Evolutionary conservation across 371 early-diverging fungal species (phyloP), one percentile per base, ranked within the genome.

Genomic region (Saksenaea vasiformis): DNA sequence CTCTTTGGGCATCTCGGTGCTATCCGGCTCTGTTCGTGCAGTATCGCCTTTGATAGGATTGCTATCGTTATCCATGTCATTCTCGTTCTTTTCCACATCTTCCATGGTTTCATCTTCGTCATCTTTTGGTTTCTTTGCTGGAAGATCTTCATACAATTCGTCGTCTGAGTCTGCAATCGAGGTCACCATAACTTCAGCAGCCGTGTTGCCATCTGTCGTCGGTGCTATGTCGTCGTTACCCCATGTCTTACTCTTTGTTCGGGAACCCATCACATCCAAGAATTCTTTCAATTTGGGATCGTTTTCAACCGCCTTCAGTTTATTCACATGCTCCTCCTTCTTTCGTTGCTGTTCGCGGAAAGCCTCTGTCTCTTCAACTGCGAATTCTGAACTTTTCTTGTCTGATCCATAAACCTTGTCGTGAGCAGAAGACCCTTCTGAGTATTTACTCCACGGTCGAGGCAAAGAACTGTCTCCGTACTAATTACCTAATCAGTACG

Each of bases 401-500:
- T 28, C 47, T 35, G 68, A 53, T 66, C 43, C 69, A 62, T 17
- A 63, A 62, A 22, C 71, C 75, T 53, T 70, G 43, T 79, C 73
- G 66, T 84, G 69, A 27, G 90, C 91, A 7, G 95, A 85, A 24
- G 91, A 87, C 14, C 94, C 95, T 60, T 84, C 75, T 15, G 94
- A 85, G 72, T 95, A 85, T 64, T 87, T 83, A 70, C 92, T 91
- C 97, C 98, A 97, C 24, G 97, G 90, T 57, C 96, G 86, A 5
- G 94, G 90, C n/a, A 98, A 77, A 1, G 83, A 72, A 19, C 82
- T 71, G 58, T 91, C 91, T 31, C 89, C 89, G 69, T 93, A 87
- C 88, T 90, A 57, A 13, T 44, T 15, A 59, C 7, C n/a, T 13
- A 4, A 34, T 44, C 26, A 34, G 19, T 3, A 9, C 22, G 11